phyloP scores from a whole-genome alignment of 257 asterid genomes.

The Schizonepeta tenuifolia region DNA sequence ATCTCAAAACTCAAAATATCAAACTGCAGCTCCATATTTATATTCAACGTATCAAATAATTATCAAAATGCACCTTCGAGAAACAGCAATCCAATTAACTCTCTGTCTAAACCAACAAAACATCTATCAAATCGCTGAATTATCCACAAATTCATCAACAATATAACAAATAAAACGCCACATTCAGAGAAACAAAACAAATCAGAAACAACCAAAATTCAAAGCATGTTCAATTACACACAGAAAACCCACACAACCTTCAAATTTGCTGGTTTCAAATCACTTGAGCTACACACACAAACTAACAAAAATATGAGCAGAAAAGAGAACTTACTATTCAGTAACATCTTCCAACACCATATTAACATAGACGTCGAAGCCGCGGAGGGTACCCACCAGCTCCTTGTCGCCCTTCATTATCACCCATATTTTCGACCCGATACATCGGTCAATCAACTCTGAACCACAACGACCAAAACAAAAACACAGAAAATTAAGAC shows the following conservation, averaged over 20 bases:
- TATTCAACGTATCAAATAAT: background rate
- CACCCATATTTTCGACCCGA: conserved; percentile 90
- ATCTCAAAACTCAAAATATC: background rate
- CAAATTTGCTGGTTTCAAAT: background rate
- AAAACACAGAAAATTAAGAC: background rate
- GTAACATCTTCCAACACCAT: conserved; percentile 92
- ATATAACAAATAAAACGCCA: too few species aligned
- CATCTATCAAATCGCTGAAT: background rate
- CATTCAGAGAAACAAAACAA: background rate
- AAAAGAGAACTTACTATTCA: conserved; percentile 58
- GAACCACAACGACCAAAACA: conserved; percentile 15
- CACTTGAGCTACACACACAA: background rate
- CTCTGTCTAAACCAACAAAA: conserved; percentile 1
- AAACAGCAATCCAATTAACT: background rate
- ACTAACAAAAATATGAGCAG: background rate
- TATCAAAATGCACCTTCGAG: background rate
- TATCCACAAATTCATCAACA: background rate
- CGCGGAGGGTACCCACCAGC: conserved; percentile 81
- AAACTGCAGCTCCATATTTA: background rate
- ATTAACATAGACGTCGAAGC: conserved; percentile 85
- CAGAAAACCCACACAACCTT: background rate
- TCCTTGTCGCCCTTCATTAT: conserved; percentile 95
- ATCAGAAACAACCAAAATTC: background rate
- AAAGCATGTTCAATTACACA: background rate
- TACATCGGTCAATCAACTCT: conserved; percentile 85